phyloP scores from a whole-genome alignment of 768 basidiomycete species.

The Pulveroboletus sp. region DNA sequence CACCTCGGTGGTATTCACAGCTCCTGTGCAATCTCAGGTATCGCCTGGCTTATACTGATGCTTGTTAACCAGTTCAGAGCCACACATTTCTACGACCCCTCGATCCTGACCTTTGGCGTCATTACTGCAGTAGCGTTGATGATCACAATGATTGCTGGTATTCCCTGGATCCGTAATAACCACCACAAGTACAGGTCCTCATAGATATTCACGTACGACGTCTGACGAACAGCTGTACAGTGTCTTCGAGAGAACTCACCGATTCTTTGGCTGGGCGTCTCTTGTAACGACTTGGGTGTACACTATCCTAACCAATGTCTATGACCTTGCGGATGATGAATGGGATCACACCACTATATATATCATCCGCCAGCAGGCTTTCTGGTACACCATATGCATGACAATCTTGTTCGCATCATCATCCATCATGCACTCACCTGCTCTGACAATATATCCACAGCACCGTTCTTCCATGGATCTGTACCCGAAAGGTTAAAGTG shows the following conservation, averaged over 20 bases:
- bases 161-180: slow-evolving; percentile 77
- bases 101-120: slow-evolving; percentile 59
- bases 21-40: slow-evolving; percentile 73
- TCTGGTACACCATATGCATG: slow-evolving; percentile 78
- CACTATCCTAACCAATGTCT: slow-evolving; percentile 64
- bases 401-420: slow-evolving; percentile 56
- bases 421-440: not conserved
- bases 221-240: slow-evolving; percentile 31
- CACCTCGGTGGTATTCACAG: slow-evolving; percentile 80
- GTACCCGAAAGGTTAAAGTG: slow-evolving; percentile 66
- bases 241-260: slow-evolving; percentile 76
- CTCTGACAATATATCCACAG: slow-evolving; percentile 32
- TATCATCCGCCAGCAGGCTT: slow-evolving; percentile 65
- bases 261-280: slow-evolving; percentile 72
- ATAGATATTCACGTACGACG: not conserved
- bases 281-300: slow-evolving; percentile 58
- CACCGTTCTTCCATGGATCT: slow-evolving; percentile 71
- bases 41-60: slow-evolving; percentile 65
- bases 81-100: slow-evolving; percentile 46
- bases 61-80: slow-evolving; percentile 53
- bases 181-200: slow-evolving; percentile 64
- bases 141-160: slow-evolving; percentile 58
- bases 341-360: slow-evolving; percentile 56
- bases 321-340: slow-evolving; percentile 46
- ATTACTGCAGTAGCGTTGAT: slow-evolving; percentile 55